Base-by-base conservation (phyloP, 2,329 filamentous ascomycete species). In the Boeremia exigua region DNA sequence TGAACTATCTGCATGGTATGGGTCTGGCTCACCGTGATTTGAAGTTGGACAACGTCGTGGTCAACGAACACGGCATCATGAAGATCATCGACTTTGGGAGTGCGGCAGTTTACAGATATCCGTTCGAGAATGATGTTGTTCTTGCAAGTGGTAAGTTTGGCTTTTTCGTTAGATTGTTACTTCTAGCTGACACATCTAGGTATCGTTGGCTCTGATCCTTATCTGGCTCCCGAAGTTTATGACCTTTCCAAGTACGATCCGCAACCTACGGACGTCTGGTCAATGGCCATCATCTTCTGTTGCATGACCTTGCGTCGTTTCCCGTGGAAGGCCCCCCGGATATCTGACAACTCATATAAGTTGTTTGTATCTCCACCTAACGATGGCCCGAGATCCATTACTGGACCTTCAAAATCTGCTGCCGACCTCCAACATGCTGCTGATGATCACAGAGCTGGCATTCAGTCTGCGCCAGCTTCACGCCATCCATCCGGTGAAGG, bases 51-150 rank as follows among this genome's bases (percentile, higher is more conserved):
- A 99, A 99, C 66, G 95, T 99, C 17, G 95, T 99, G 27, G 93
- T 99, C 56, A 98, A 93, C 71, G 91, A 96, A 71, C 86, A 90
- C 69, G 95, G 95, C 2, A 98, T 99, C 67, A 96, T 99, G 92
- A 99, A 99, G 78, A 90, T 99, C 62, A 99, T 99, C 69, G 95
- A 99, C 75, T 99, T 99, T 77, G 95, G 95, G 25, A 98, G 93
- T 78, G 94, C 95, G 0, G 93, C 95, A 63, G 94, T 99, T 36
- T 99, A 96, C 80, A 88, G 91, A 69, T 99, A 99, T 81, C 95
- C 95, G 0, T 98, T 99, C 70, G 95, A 99, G 77, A 92, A 88
- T 62, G 91, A 91, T 48, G 86, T 93, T 54, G 91, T 95, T 12
- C 81, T 88, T 39, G 90, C 92, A 33, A 88, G 86, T 73, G 92